phyloP scores from a whole-genome alignment of 441 rosid species.

The Erodium texanum region DNA sequence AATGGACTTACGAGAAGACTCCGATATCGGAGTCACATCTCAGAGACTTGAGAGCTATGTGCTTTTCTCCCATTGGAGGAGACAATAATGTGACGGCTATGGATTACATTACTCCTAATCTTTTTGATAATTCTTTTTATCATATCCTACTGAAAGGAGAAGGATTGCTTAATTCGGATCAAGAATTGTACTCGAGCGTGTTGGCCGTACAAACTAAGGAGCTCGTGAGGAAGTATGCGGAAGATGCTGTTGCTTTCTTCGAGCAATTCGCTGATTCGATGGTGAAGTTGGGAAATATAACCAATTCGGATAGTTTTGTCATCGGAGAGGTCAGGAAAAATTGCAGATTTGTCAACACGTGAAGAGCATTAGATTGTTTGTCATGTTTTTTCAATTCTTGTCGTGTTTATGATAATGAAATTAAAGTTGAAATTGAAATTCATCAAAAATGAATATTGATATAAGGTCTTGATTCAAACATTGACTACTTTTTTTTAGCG shows the following conservation, averaged over 20 bases:
- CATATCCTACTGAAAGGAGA: slow-evolving; percentile 10
- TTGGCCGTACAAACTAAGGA: slow-evolving; percentile 13
- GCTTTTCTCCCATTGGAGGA: slow-evolving; percentile 7
- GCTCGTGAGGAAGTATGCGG: slow-evolving; percentile 16
- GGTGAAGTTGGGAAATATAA: background rate
- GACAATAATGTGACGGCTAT: slow-evolving; percentile 14
- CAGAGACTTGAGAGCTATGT: slow-evolving; percentile 5
- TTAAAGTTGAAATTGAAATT: too few relatives aligned
- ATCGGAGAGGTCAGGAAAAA: background rate
- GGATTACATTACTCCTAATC: slow-evolving; percentile 16
- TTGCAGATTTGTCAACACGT: slow-evolving; percentile 1
- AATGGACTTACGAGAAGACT: slow-evolving; percentile 3
- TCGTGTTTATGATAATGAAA: too few relatives aligned
- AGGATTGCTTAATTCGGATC: slow-evolving; percentile 17
- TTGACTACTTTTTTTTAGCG: too few relatives aligned
- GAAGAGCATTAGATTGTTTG: too few relatives aligned
- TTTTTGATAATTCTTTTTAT: slow-evolving; percentile 17
- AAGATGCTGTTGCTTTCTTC: slow-evolving; percentile 5
- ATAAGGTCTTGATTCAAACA: too few relatives aligned
- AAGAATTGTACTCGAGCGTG: slow-evolving; percentile 19
- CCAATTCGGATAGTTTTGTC: background rate
- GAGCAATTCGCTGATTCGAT: background rate
- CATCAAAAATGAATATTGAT: too few relatives aligned
- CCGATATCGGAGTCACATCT: background rate
- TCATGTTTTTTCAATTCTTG: too few relatives aligned